These are phyloP conservation scores for Blastobotrys chiropterorum DNA, from an alignment of 805 yeast species.

Conservation along the genomic window DNA sequence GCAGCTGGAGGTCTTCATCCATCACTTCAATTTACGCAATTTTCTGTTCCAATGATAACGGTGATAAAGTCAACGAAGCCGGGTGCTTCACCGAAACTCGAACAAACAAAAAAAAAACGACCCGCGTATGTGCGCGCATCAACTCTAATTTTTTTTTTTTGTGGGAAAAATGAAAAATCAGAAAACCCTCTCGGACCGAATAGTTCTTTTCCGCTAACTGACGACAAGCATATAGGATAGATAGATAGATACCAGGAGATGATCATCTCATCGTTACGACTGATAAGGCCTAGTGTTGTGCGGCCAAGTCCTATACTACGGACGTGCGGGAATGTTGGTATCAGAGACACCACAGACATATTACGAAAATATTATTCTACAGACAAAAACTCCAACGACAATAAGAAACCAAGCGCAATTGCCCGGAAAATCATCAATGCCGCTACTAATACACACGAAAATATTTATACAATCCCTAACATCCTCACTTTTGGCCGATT, in stretches of 20 bases:
- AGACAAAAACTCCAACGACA: neutral
- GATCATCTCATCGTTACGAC: neutral
- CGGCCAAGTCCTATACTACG: neutral
- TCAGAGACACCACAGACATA: too few relatives aligned
- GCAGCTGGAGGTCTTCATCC: conserved; percentile 3
- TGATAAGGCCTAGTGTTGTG: neutral
- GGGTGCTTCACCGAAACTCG: too few relatives aligned
- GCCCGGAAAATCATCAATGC: neutral
- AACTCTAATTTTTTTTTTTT: neutral
- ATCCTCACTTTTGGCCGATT: conserved; percentile 74
- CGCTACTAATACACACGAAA: conserved; percentile 33
- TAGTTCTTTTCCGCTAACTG: neutral
- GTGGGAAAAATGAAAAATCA: neutral
- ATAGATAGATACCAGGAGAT: neutral
- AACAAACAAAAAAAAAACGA: too few relatives aligned
- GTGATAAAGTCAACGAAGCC: neutral
- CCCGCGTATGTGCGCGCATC: neutral
- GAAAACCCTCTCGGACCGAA: neutral
- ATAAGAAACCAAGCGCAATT: neutral
- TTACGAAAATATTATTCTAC: neutral
- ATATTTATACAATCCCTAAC: conserved; percentile 81
- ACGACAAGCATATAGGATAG: neutral
- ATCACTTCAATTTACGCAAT: neutral
- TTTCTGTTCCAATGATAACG: neutral
- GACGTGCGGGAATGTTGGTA: neutral